Percentiles rank a stretch among this genome's conserved stretches.
Evolutionary conservation across 352 stramenopile genomes (phyloP).

Genomic region (Globisporangium recalcitrans): DNA sequence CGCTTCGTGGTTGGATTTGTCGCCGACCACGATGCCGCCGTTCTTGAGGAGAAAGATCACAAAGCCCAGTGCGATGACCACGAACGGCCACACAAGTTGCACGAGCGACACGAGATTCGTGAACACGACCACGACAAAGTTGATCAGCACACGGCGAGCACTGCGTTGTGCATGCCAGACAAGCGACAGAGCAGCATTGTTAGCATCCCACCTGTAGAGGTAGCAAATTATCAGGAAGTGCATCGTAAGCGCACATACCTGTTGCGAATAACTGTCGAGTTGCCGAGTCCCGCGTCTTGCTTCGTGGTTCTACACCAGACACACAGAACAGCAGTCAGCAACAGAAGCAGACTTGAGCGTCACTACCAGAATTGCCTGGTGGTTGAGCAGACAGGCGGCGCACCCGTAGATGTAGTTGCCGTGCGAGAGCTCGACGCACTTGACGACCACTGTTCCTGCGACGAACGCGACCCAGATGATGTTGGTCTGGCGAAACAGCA

Average conservation of each 20-base stretch:
- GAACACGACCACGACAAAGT: constrained; percentile 51
- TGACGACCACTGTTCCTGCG: constrained; percentile 63
- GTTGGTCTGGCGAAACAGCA: constrained; percentile 90
- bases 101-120: constrained; percentile 54
- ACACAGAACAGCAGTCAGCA: neutral
- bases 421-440: constrained; percentile 61
- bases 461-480: constrained; percentile 89
- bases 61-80: constrained; percentile 52
- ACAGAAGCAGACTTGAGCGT: neutral
- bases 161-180: constrained; percentile 14
- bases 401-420: constrained; percentile 72
- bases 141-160: constrained; percentile 38
- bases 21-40: constrained; percentile 75
- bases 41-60: constrained; percentile 63
- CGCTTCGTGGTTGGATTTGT: constrained; percentile 81
- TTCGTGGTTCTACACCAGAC: constrained; percentile 28
- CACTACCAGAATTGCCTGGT: neutral
- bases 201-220: neutral
- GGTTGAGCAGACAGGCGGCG: neutral
- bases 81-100: constrained; percentile 63
- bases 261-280: constrained; percentile 22
- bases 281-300: constrained; percentile 21
- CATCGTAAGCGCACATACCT: constrained; percentile 21
- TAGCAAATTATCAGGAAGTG: neutral
- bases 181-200: constrained; percentile 5